phyloP scores from a whole-genome alignment of 805 yeast genomes.

The Sugiyamaella chiloensis region DNA sequence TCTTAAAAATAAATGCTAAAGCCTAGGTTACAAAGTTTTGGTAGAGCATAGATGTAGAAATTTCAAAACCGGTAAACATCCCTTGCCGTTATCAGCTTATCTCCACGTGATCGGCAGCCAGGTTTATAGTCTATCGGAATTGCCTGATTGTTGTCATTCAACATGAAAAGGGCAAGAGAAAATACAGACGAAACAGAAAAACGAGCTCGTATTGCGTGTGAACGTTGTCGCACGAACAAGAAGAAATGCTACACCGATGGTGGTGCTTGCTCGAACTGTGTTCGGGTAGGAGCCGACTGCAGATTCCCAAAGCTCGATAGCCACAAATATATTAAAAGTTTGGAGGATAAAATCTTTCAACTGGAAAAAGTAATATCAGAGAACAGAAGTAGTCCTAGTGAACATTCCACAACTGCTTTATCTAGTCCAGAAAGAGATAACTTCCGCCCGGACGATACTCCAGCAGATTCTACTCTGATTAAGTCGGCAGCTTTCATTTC shows the following conservation, averaged over 20 bases:
- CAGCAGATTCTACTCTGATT: constrained; percentile 10
- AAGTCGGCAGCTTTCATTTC: constrained; percentile 15
- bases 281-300: constrained; percentile 5
- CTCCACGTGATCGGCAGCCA: too few relatives aligned
- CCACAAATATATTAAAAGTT: constrained; percentile 7
- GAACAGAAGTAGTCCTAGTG: neutral
- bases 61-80: too few relatives aligned
- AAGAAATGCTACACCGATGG: constrained; percentile 13
- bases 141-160: too few relatives aligned
- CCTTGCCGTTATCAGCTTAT: too few relatives aligned
- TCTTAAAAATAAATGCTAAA: too few relatives aligned
- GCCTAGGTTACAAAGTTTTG: too few relatives aligned
- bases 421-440: too few relatives aligned
- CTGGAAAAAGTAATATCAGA: constrained; percentile 4
- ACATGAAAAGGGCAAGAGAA: too few relatives aligned
- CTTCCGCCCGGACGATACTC: too few relatives aligned
- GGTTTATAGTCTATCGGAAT: too few relatives aligned
- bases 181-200: neutral
- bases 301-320: neutral
- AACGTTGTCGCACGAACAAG: constrained; percentile 12
- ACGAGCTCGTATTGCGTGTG: constrained; percentile 14
- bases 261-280: constrained; percentile 9
- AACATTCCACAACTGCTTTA: too few relatives aligned
- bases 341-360: constrained; percentile 5
- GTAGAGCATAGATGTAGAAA: too few relatives aligned